Conservation (phyloP, 352 stramenopile species). For the Thraustochytrium sp. region DNA sequence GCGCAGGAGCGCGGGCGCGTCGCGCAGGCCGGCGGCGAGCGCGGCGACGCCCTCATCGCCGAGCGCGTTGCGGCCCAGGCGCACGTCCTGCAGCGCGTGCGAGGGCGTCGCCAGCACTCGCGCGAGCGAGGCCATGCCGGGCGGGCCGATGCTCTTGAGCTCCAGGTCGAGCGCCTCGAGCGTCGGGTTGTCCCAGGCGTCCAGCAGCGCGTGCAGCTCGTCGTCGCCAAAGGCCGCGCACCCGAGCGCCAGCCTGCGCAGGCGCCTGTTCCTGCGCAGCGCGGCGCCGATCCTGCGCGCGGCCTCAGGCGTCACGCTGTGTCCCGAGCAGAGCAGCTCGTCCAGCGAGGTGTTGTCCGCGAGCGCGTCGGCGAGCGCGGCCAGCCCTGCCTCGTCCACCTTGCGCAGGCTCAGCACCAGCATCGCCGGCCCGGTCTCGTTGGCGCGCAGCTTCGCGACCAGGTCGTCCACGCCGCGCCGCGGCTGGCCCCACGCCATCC, state of each 20-base stretch:
- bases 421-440: background rate
- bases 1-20: background rate
- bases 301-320: background rate
- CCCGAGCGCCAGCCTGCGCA: background rate
- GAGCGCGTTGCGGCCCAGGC: background rate
- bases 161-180: constrained; percentile 23
- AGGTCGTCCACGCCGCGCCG: constrained; percentile 7
- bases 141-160: background rate
- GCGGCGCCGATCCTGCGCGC: background rate
- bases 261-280: background rate
- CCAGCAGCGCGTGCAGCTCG: background rate
- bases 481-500: background rate
- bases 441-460: background rate
- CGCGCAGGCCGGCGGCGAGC: background rate
- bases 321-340: constrained; percentile 20
- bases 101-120: background rate
- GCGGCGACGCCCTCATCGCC: background rate
- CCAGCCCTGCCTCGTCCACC: background rate
- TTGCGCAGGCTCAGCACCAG: constrained; percentile 11
- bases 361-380: background rate
- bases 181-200: background rate
- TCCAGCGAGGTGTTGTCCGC: background rate
- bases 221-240: constrained; percentile 12
- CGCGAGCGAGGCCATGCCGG: background rate
- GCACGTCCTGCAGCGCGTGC: background rate